A percentile compares a stretch with the other conserved stretches of the same genome.
These are phyloP conservation scores for Trichoderma brevicompactum DNA, from an alignment of 2,329 filamentous ascomycete genomes.

Conservation along the genomic window DNA sequence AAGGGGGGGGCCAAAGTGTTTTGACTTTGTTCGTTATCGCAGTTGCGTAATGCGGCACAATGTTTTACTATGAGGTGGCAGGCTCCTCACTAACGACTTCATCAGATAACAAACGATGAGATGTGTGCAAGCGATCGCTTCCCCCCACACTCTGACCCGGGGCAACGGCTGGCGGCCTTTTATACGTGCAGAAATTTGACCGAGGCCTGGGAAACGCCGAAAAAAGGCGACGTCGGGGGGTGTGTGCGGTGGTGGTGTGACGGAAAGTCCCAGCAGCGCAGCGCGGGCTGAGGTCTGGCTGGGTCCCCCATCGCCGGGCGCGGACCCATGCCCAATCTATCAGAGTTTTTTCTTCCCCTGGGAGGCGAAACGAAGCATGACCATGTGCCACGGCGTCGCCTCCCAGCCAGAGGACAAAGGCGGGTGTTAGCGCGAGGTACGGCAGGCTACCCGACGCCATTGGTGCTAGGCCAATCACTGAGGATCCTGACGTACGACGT, in stretches of 20 bases:
- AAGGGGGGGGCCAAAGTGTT: neutral
- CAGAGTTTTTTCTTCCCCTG: conserved; percentile 32
- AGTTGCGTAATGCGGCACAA: conserved; percentile 22
- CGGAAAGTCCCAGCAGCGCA: conserved; percentile 1
- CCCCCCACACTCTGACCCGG: conserved; percentile 21
- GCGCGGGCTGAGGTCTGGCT: conserved; percentile 2
- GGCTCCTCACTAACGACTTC: conserved; percentile 49
- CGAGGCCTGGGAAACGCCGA: conserved; percentile 23
- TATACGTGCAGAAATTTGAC: conserved; percentile 7
- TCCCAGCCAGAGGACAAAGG: neutral
- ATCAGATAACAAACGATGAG: conserved; percentile 37
- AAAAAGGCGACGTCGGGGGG: conserved; percentile 22
- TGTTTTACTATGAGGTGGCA: conserved; percentile 16
- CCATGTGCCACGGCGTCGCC: conserved; percentile 24
- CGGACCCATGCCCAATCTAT: conserved; percentile 27
- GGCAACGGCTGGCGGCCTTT: conserved; percentile 20
- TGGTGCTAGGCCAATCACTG: conserved; percentile 1
- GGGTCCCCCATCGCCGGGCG: conserved; percentile 14
- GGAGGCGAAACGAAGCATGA: conserved; percentile 24
- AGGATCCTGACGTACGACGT: conserved; percentile 17
- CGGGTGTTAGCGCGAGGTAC: conserved; percentile 28
- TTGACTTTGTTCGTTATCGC: conserved; percentile 24
- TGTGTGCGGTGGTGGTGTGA: conserved; percentile 28
- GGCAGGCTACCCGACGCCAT: conserved; percentile 16
- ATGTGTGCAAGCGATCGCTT: conserved; percentile 15